A percentile compares a stretch with the other conserved stretches of the same genome.
Conservation (phyloP, 192 early-diverging fungal species). For the Coemansia nantahalensis region DNA sequence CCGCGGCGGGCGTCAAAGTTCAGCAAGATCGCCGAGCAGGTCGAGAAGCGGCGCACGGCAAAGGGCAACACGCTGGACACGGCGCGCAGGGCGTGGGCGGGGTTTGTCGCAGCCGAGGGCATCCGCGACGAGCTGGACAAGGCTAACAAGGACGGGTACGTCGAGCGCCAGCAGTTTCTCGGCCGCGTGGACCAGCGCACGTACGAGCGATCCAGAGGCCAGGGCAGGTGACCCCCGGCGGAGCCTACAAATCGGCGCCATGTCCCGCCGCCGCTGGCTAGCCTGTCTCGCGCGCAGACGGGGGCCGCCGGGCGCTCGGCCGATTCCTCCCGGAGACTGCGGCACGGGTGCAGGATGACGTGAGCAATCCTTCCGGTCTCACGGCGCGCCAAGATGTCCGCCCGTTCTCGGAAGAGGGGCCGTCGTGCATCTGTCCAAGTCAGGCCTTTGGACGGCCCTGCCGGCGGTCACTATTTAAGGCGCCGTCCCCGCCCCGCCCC, state of each 20-base stretch:
- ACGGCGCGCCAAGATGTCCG: background rate
- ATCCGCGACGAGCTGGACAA: conserved; percentile 49
- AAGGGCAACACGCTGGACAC: conserved; percentile 45
- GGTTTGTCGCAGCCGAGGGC: conserved; percentile 40
- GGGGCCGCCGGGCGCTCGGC: too few species aligned
- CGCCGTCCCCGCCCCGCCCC: too few species aligned
- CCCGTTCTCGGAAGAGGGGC: background rate
- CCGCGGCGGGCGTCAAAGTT: conserved; percentile 40
- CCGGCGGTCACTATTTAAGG: too few species aligned
- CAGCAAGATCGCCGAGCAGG: conserved; percentile 41
- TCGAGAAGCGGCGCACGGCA: conserved; percentile 37
- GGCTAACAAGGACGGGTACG: conserved; percentile 53
- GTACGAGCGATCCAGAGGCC: conserved; percentile 19
- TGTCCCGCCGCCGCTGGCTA: too few species aligned
- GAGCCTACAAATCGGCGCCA: too few species aligned
- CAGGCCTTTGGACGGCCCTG: too few species aligned
- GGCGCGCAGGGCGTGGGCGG: conserved; percentile 44
- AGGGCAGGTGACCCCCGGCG: conserved; percentile 23
- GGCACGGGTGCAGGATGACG: too few species aligned
- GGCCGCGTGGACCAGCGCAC: conserved; percentile 42
- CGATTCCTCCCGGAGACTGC: too few species aligned
- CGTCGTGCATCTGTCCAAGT: too few species aligned
- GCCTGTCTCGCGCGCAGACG: too few species aligned
- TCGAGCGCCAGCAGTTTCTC: conserved; percentile 51
- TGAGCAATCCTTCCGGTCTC: background rate